These are phyloP conservation scores for Chlamydomonas sp. DNA, from an alignment of 139 green algal genomes.

Conservation along the genomic window DNA sequence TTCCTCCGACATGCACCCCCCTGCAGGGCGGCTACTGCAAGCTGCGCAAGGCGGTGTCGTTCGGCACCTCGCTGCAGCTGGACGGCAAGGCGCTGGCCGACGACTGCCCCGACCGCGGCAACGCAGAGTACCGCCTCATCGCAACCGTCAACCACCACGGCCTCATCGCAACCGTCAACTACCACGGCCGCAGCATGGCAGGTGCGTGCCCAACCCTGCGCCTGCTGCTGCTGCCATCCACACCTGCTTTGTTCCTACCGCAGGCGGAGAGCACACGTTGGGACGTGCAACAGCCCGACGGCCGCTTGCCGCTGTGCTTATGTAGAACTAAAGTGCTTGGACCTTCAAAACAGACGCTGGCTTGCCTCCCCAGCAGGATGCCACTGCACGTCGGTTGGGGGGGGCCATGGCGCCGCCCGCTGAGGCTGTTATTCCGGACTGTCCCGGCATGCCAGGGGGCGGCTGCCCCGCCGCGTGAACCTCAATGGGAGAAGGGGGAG, in stretches of 20 bases:
- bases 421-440: too few species aligned
- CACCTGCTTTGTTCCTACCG: not conserved
- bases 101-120: conserved; percentile 58
- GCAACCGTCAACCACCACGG: conserved; percentile 82
- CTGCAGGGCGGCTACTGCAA: conserved; percentile 39
- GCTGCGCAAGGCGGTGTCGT: conserved; percentile 72
- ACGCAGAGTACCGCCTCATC: conserved; percentile 71
- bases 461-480: too few species aligned
- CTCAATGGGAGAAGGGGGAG: too few species aligned
- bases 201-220: conserved; percentile 9
- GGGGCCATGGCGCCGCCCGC: conserved; percentile 57
- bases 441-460: too few species aligned
- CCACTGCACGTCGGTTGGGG: conserved; percentile 60
- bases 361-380: not conserved
- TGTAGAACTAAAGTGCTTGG: too few species aligned
- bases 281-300: conserved; percentile 76
- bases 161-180: conserved; percentile 59
- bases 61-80: conserved; percentile 58
- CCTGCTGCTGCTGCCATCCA: not conserved
- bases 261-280: conserved; percentile 86
- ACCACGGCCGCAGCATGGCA: conserved; percentile 72
- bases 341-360: not conserved
- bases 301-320: conserved; percentile 62
- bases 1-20: too few species aligned
- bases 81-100: conserved; percentile 55